These are phyloP conservation scores for Oryza officinalis DNA, from an alignment of 176 grass and related monocot genomes.

Conservation along the genomic window DNA sequence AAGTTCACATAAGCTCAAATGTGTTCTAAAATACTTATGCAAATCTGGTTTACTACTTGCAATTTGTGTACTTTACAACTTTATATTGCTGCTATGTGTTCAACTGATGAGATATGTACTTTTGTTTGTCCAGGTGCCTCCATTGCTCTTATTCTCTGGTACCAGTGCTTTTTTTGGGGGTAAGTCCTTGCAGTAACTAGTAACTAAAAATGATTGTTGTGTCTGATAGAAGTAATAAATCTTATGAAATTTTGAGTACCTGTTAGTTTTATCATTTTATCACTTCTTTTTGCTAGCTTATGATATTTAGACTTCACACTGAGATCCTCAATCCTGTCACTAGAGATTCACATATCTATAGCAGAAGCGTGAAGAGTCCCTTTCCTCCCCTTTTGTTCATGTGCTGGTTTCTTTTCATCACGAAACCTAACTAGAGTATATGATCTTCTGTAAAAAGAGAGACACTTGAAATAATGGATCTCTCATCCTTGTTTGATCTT, in stretches of 20 bases:
- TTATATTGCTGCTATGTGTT: background rate
- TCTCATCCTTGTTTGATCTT: background rate
- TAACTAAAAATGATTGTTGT: background rate
- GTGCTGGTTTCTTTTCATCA: background rate
- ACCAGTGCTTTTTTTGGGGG: conserved; percentile 84
- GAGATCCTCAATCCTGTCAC: background rate
- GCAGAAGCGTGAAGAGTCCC: background rate
- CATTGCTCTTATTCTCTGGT: conserved; percentile 79
- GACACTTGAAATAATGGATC: background rate
- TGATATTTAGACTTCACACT: background rate
- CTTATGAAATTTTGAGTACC: background rate
- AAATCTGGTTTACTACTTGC: background rate
- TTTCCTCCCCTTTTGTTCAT: background rate
- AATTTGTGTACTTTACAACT: background rate
- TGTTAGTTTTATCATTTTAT: background rate
- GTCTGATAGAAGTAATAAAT: background rate
- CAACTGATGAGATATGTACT: background rate
- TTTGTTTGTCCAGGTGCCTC: conserved; percentile 63
- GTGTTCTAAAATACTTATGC: background rate
- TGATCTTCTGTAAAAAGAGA: background rate
- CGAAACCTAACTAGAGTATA: background rate
- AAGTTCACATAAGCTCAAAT: background rate
- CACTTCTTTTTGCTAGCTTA: background rate
- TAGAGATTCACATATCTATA: background rate
- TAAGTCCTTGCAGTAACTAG: conserved; percentile 35